Conservation (phyloP, 163 green algal genomes). For the Chlorella variabilis region DNA sequence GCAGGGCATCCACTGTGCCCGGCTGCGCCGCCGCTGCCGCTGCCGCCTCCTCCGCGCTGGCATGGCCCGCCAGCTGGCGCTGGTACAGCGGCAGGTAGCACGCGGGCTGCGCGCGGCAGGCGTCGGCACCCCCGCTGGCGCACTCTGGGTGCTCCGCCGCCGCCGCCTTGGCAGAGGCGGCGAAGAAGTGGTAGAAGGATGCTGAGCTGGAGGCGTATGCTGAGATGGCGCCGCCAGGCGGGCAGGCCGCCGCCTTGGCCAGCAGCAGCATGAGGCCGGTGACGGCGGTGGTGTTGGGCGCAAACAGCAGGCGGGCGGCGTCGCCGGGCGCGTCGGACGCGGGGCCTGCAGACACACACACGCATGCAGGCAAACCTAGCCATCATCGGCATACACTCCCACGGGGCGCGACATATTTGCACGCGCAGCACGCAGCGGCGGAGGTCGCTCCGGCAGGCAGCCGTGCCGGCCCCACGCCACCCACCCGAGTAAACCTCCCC, state of each 20-base stretch:
- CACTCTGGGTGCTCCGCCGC: constrained; percentile 18
- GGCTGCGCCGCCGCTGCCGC: constrained; percentile 33
- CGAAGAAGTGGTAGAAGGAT: constrained; percentile 71
- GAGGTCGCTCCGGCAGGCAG: too few relatives aligned
- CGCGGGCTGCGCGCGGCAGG: constrained; percentile 15
- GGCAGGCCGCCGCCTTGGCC: constrained; percentile 43
- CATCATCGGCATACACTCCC: too few relatives aligned
- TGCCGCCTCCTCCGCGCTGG: constrained; percentile 38
- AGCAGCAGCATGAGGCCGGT: constrained; percentile 45
- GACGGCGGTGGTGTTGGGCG: constrained; percentile 60
- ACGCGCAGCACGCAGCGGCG: too few relatives aligned
- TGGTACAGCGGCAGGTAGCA: constrained; percentile 70
- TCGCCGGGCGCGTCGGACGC: constrained; percentile 22
- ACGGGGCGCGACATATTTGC: too few relatives aligned
- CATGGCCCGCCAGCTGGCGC: constrained; percentile 39
- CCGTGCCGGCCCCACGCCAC: too few relatives aligned
- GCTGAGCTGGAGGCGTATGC: constrained; percentile 39
- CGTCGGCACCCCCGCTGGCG: background rate
- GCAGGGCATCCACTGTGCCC: constrained; percentile 55
- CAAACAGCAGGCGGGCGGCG: constrained; percentile 53
- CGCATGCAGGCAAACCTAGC: background rate
- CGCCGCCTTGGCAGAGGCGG: background rate
- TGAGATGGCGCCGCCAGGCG: too few relatives aligned
- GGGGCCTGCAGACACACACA: constrained; percentile 46
- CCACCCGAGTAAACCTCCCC: constrained; percentile 53